phyloP scores from a whole-genome alignment of 441 rosid species.

The Arabidopsis lyrata region DNA sequence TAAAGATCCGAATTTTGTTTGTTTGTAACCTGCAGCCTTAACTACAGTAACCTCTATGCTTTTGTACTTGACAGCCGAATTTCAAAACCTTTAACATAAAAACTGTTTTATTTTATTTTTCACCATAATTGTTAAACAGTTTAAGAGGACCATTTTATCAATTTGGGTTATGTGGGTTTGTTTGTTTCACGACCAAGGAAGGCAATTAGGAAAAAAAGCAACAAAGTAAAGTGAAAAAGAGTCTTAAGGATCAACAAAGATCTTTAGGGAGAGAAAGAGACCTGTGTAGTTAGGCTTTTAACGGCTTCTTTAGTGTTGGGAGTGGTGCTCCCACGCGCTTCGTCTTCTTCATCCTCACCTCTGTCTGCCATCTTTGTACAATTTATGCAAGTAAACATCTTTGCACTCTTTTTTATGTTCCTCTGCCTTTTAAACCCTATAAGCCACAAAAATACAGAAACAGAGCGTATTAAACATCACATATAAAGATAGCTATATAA shows the following conservation, averaged over 20 bases:
- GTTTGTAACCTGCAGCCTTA: slow-evolving; percentile 40
- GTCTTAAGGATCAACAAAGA: slow-evolving; percentile 29
- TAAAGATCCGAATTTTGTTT: slow-evolving; percentile 37
- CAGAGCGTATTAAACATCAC: slow-evolving; percentile 22
- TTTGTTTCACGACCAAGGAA: slow-evolving; percentile 38
- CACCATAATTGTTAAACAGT: slow-evolving; percentile 24
- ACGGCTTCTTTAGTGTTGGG: slow-evolving; percentile 95
- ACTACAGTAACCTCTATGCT: slow-evolving; percentile 26
- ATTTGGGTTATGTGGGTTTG: slow-evolving; percentile 33
- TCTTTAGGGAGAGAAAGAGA: slow-evolving; percentile 38
- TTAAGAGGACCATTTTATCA: slow-evolving; percentile 18
- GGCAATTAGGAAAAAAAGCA: slow-evolving; percentile 28
- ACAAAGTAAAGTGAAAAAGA: slow-evolving; percentile 36
- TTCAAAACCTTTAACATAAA: slow-evolving; percentile 11
- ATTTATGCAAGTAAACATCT: slow-evolving; percentile 96
- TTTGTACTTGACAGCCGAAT: slow-evolving; percentile 35
- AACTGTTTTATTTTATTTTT: slow-evolving; percentile 2
- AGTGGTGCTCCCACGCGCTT: slow-evolving; percentile 82
- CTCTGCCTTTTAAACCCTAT: slow-evolving; percentile 33
- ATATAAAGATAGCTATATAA: not conserved
- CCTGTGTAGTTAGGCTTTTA: slow-evolving; percentile 99
- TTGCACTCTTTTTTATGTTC: slow-evolving; percentile 33
- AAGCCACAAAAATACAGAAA: not conserved
- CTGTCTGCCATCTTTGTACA: slow-evolving; percentile 84
- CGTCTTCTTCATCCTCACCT: slow-evolving; percentile 66